These are phyloP conservation scores for Sclerotinia subarctica DNA, from an alignment of 2,329 filamentous ascomycete species.

Conservation along the genomic window DNA sequence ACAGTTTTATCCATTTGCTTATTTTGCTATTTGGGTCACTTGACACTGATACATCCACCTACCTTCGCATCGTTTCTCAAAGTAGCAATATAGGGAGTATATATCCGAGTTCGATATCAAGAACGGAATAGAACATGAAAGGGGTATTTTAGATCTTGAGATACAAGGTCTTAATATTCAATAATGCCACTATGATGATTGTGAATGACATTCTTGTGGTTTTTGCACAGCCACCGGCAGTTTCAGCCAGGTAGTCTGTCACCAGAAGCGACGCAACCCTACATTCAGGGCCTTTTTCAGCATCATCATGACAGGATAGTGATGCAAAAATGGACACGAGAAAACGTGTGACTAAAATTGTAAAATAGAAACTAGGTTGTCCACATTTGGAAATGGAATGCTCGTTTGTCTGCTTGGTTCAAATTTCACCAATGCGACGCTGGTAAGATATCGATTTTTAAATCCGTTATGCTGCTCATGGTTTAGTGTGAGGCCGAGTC, in stretches of 20 bases:
- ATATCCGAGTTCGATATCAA: conserved; percentile 8
- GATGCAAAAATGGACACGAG: conserved; percentile 31
- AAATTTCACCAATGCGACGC: conserved; percentile 13
- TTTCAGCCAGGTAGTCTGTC: conserved; percentile 15
- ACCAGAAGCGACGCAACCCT: conserved; percentile 16
- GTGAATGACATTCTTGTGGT: neutral
- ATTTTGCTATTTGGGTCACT: neutral
- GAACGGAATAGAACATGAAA: neutral
- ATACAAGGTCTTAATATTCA: neutral
- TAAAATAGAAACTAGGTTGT: conserved; percentile 2
- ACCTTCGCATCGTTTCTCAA: neutral
- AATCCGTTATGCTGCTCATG: conserved; percentile 21
- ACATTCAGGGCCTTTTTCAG: conserved; percentile 1
- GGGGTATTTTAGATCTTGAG: neutral
- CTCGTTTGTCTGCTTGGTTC: conserved; percentile 17
- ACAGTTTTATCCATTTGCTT: neutral
- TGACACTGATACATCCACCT: conserved; percentile 11
- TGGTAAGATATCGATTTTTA: conserved; percentile 18
- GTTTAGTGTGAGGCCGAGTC: conserved; percentile 24
- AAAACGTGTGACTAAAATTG: conserved; percentile 11
- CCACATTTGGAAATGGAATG: conserved; percentile 10
- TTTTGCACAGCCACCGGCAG: conserved; percentile 20
- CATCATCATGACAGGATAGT: neutral
- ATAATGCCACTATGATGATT: neutral
- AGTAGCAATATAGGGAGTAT: neutral